Evolutionary conservation across 2,329 filamentous ascomycete species (phyloP), one percentile per base, ranked within the genome.

Genomic region (Fusarium ambrosium): DNA sequence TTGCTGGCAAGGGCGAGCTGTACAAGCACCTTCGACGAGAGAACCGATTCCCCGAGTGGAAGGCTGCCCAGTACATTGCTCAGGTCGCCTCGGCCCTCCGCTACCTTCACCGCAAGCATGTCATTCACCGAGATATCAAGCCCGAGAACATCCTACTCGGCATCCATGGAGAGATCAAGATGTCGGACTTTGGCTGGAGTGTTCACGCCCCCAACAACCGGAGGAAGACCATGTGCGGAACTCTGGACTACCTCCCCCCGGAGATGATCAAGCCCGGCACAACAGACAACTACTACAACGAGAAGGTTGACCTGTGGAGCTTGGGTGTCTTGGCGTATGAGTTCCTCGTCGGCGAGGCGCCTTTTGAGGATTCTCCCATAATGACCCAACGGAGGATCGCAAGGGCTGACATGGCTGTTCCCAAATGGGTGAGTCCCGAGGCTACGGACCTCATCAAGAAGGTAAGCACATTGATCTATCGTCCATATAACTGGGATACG

Each of bases 121-220:
- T 98, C 77, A 98, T 98, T 86, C 96, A 98, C 84, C 90, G 95
- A 69, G 95, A 98, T 79, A 98, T 98, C 86, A 98, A 98, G 87
- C 95, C 95, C 3, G 95, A 98, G 85, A 98, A 98, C 80, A 98
- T 98, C 74, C 89, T 98, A 24, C 93, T 98, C 34, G 96, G 96
- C 16, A 95, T 98, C 70, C 96, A 98, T 81, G 97, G 95, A 76
- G 97, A 99, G 87, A 95, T 99, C 86, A 99, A 99, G 85, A 95
- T 99, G 80, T 97, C 95, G 6, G 97, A 99, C 84, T 99, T 98
- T 80, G 96, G 97, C 60, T 99, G 97, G 97, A 97, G 94, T 82
- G 97, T 98, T 5, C 97, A 99, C 84, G 97, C 97, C 6, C 97
- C 97, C 32, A 98, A 97, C 84, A 97, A 96, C 85, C 89, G 97